A percentile compares a stretch with the other conserved stretches of the same genome.
Conservation (phyloP, 805 yeast genomes). For the Lachancea mirantina region DNA sequence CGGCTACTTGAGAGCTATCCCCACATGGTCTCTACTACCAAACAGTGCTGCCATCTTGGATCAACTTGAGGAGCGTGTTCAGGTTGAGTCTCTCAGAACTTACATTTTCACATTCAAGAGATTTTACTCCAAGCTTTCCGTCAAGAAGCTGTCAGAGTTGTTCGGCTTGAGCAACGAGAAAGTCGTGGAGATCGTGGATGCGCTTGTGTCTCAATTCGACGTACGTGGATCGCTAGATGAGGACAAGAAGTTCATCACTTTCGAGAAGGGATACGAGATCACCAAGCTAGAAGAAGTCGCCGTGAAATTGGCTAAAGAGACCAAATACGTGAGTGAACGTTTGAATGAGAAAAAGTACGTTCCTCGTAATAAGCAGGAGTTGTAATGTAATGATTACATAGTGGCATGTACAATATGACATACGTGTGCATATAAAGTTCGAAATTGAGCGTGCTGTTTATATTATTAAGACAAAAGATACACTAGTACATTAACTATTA, state of each 20-base stretch:
- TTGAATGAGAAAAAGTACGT: constrained; percentile 12
- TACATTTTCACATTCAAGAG: constrained; percentile 79
- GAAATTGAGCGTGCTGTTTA: too few species aligned
- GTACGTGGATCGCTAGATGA: constrained; percentile 66
- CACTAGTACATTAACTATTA: too few species aligned
- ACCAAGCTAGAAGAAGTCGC: constrained; percentile 85
- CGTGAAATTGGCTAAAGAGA: constrained; percentile 49
- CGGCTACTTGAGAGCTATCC: constrained; percentile 47
- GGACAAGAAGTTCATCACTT: constrained; percentile 52
- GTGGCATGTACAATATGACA: neutral
- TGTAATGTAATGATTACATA: neutral
- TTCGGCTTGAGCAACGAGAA: constrained; percentile 55
- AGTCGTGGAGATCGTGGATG: constrained; percentile 58
- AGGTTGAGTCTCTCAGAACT: constrained; percentile 88
- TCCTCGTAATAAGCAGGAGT: constrained; percentile 7
- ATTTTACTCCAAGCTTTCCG: constrained; percentile 66
- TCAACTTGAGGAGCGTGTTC: constrained; percentile 73
- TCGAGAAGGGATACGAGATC: constrained; percentile 71
- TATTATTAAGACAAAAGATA: too few species aligned
- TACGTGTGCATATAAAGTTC: too few species aligned
- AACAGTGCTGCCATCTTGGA: constrained; percentile 57
- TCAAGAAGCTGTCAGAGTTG: constrained; percentile 53
- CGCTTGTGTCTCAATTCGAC: constrained; percentile 74
- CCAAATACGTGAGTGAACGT: constrained; percentile 30
- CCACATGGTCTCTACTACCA: constrained; percentile 80